Evolutionary conservation across 345 rosid genomes (phyloP).

Genomic region (Nasturtium officinale): DNA sequence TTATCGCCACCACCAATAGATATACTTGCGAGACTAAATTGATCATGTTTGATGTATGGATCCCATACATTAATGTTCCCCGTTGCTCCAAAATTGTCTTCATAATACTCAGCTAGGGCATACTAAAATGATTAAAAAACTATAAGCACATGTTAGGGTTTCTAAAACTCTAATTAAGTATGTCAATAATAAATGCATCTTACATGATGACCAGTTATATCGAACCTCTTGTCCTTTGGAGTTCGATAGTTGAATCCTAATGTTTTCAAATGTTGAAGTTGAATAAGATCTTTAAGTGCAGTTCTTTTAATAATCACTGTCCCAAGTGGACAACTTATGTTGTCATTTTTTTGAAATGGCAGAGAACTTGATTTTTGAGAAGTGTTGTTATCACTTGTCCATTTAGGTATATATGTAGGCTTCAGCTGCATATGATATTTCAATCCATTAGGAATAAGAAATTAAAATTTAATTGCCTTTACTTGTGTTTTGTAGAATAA

Average conservation of each 20-base stretch:
- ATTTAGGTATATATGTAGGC: constrained; percentile 30
- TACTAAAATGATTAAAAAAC: constrained; percentile 1
- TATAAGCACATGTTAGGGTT: neutral
- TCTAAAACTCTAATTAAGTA: neutral
- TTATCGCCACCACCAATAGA: neutral
- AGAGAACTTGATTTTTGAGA: neutral
- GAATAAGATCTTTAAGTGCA: constrained; percentile 30
- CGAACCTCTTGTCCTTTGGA: neutral
- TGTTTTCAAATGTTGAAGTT: constrained; percentile 7
- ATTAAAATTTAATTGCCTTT: neutral
- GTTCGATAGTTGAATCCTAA: constrained; percentile 9
- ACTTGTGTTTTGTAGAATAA: neutral
- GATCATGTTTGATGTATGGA: constrained; percentile 12
- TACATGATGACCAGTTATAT: constrained; percentile 29
- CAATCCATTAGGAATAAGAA: neutral
- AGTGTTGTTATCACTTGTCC: constrained; percentile 30
- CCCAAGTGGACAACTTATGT: constrained; percentile 30
- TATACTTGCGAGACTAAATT: constrained; percentile 31
- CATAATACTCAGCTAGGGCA: neutral
- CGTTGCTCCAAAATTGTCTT: neutral
- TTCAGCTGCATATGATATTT: constrained; percentile 21
- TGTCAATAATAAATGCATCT: neutral
- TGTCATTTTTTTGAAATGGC: neutral
- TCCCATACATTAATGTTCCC: constrained; percentile 35
- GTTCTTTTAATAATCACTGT: constrained; percentile 28